Percentiles rank a stretch among this genome's conserved stretches.
Conservation (phyloP, 148 eudicot genomes). For the Rhododendron griersonianum region DNA sequence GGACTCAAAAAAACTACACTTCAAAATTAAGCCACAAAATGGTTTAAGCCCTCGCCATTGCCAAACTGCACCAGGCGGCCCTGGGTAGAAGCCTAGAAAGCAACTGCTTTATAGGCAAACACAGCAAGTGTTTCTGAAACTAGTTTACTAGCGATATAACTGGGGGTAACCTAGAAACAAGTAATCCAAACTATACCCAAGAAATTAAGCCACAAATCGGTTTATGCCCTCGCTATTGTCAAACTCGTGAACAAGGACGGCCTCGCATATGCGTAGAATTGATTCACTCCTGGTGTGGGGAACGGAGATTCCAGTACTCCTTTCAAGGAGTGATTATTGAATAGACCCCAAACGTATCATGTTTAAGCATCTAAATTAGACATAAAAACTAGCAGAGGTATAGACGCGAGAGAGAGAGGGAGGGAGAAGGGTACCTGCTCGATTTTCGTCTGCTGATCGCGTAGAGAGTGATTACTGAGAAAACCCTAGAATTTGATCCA, state of each 20-base stretch:
- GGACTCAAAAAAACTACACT: background rate
- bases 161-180: background rate
- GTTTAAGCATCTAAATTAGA: background rate
- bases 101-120: too few relatives aligned
- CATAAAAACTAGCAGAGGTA: background rate
- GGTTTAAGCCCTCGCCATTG: too few relatives aligned
- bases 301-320: too few relatives aligned
- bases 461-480: background rate
- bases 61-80: too few relatives aligned
- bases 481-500: background rate
- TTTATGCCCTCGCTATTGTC: background rate
- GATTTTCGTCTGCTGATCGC: too few relatives aligned
- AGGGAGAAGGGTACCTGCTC: background rate
- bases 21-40: too few relatives aligned
- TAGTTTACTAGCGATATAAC: background rate
- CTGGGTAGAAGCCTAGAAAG: too few relatives aligned
- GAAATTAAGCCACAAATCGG: background rate
- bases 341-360: background rate
- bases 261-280: too few relatives aligned
- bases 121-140: background rate
- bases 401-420: too few relatives aligned
- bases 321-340: too few relatives aligned
- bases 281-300: too few relatives aligned
- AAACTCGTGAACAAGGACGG: too few relatives aligned
- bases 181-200: background rate